A percentile compares a stretch with the other conserved stretches of the same genome.
These are phyloP conservation scores for Lichtheimia corymbifera DNA, from an alignment of 371 early-diverging fungal genomes.

Conservation along the genomic window DNA sequence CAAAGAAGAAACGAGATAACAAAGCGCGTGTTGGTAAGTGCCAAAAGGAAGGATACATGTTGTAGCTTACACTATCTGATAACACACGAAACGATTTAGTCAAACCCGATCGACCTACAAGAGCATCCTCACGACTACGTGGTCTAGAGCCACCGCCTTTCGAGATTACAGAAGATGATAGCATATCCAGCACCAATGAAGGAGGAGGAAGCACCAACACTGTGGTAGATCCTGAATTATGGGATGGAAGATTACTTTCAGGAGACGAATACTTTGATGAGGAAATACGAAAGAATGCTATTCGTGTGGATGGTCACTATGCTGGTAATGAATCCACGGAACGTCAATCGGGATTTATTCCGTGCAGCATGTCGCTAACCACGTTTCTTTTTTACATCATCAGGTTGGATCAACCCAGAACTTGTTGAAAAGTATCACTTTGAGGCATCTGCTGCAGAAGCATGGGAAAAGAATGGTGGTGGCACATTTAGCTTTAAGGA, in stretches of 20 bases:
- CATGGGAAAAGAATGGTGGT: slow-evolving; percentile 78
- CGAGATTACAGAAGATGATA: slow-evolving; percentile 34
- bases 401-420: slow-evolving; percentile 63
- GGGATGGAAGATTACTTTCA: slow-evolving; percentile 45
- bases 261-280: slow-evolving; percentile 61
- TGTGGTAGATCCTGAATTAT: slow-evolving; percentile 36
- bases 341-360: background rate
- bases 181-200: background rate
- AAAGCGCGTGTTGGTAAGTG: too few relatives aligned
- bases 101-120: slow-evolving; percentile 15
- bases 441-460: slow-evolving; percentile 58
- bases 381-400: background rate
- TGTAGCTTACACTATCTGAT: too few relatives aligned
- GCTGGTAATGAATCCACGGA: slow-evolving; percentile 12
- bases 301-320: slow-evolving; percentile 64
- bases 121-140: slow-evolving; percentile 50
- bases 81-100: too few relatives aligned
- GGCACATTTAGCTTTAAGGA: slow-evolving; percentile 70
- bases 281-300: slow-evolving; percentile 48
- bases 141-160: slow-evolving; percentile 40
- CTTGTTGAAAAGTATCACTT: slow-evolving; percentile 63
- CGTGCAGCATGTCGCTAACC: background rate
- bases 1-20: slow-evolving; percentile 9
- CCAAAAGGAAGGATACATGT: too few relatives aligned
- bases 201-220: background rate